Evolutionary conservation across 495 filamentous ascomycete genomes (phyloP).

Genomic region (Elaphomyces granulatus): DNA sequence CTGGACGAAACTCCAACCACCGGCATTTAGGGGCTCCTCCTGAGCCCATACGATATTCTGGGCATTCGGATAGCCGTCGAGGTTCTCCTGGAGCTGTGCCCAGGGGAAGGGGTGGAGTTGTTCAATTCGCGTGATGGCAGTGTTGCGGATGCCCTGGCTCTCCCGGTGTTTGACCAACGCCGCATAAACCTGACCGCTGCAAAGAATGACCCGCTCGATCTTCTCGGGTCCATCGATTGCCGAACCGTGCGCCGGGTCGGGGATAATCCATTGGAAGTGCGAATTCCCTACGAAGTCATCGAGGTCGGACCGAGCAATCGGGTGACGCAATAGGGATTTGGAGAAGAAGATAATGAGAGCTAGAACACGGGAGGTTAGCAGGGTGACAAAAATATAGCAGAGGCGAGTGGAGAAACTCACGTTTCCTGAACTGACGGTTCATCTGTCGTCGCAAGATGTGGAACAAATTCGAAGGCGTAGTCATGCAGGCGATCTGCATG

Average conservation of each 20-base stretch:
- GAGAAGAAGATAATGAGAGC: conserved; percentile 95
- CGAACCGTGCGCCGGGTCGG: conserved; percentile 65
- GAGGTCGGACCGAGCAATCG: conserved; percentile 71
- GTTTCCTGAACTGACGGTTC: conserved; percentile 98
- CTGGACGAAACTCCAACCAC: conserved; percentile 88
- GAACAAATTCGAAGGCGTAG: conserved; percentile 84
- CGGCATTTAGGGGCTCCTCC: conserved; percentile 95
- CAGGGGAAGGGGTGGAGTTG: conserved; percentile 98
- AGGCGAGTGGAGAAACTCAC: conserved; percentile 42
- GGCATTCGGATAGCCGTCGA: conserved; percentile 91
- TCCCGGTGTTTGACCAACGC: conserved; percentile 84
- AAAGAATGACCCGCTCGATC: conserved; percentile 88
- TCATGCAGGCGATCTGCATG: conserved; percentile 97
- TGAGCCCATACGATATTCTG: conserved; percentile 93
- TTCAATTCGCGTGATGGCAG: conserved; percentile 89
- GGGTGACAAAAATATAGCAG: too few relatives aligned
- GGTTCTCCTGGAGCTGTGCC: conserved; percentile 87
- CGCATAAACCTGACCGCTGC: conserved; percentile 87
- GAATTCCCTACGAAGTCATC: conserved; percentile 82
- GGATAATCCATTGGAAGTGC: conserved; percentile 93
- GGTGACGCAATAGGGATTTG: conserved; percentile 86
- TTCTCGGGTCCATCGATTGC: conserved; percentile 65
- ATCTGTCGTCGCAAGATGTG: conserved; percentile 94
- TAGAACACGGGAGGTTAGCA: conserved; percentile 34
- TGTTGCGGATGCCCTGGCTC: conserved; percentile 65